Conservation (phyloP, 306 rosid species). For the Fragaria vesca region DNA sequence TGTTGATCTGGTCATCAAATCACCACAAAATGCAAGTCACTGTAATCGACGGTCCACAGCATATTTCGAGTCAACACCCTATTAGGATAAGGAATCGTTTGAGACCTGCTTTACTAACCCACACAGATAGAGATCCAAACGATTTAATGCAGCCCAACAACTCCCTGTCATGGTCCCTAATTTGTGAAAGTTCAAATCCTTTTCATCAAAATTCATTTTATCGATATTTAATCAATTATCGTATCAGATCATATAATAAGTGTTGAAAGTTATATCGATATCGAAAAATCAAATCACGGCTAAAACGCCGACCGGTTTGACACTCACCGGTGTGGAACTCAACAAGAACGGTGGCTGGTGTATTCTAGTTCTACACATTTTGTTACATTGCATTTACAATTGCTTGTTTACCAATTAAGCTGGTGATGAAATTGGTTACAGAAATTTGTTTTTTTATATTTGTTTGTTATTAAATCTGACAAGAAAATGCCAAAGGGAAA, state of each 20-base stretch:
- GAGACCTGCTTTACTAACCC: constrained; percentile 14
- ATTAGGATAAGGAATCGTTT: neutral
- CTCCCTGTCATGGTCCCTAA: constrained; percentile 9
- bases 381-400: neutral
- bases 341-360: neutral
- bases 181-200: no score
- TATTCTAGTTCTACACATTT: neutral
- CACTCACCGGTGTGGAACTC: no score
- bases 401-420: neutral
- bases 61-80: neutral
- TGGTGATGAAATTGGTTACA: neutral
- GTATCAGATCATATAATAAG: no score
- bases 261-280: no score
- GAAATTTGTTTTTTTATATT: neutral
- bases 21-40: neutral
- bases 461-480: constrained; percentile 24
- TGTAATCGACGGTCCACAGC: neutral
- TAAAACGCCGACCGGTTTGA: neutral
- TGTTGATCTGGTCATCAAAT: neutral
- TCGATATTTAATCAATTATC: no score
- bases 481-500: constrained; percentile 51
- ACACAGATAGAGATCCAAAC: constrained; percentile 33
- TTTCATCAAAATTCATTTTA: no score
- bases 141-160: constrained; percentile 33
- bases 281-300: neutral